These are phyloP conservation scores for Apiotrichum akiyoshidainum DNA, from an alignment of 1,284 basidiomycete species.

Conservation along the genomic window DNA sequence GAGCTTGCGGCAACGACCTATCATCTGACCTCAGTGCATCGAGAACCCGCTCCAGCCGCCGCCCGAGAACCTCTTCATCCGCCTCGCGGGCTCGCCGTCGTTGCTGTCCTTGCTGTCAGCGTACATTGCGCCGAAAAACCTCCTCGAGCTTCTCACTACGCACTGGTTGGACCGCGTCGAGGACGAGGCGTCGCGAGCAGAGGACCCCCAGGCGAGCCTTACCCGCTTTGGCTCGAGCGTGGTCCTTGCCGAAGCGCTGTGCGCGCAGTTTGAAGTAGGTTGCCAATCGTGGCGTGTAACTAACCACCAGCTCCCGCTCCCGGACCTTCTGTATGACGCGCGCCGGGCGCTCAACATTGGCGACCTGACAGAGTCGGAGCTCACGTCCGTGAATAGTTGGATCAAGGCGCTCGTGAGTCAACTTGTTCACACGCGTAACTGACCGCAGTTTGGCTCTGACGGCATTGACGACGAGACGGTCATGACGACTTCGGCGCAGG, in stretches of 20 bases:
- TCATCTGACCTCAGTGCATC: constrained; percentile 22
- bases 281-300: not conserved
- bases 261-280: constrained; percentile 38
- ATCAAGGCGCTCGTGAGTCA: constrained; percentile 45
- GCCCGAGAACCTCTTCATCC: constrained; percentile 36
- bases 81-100: constrained; percentile 30
- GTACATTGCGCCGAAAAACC: constrained; percentile 20
- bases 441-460: constrained; percentile 45
- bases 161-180: constrained; percentile 30
- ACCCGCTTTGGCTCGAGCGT: constrained; percentile 49
- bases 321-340: constrained; percentile 31
- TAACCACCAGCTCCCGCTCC: constrained; percentile 27
- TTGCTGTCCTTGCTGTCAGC: constrained; percentile 27
- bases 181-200: constrained; percentile 28
- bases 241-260: constrained; percentile 41
- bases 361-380: constrained; percentile 40
- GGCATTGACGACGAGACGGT: constrained; percentile 51
- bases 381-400: constrained; percentile 45
- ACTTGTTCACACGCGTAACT: not conserved
- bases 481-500: constrained; percentile 50
- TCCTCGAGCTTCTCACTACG: constrained; percentile 25
- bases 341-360: constrained; percentile 38
- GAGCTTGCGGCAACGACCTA: not conserved
- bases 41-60: constrained; percentile 22
- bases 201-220: constrained; percentile 47